Conservation (phyloP, 176 grass and related monocot genomes). For the Carex pumila region DNA sequence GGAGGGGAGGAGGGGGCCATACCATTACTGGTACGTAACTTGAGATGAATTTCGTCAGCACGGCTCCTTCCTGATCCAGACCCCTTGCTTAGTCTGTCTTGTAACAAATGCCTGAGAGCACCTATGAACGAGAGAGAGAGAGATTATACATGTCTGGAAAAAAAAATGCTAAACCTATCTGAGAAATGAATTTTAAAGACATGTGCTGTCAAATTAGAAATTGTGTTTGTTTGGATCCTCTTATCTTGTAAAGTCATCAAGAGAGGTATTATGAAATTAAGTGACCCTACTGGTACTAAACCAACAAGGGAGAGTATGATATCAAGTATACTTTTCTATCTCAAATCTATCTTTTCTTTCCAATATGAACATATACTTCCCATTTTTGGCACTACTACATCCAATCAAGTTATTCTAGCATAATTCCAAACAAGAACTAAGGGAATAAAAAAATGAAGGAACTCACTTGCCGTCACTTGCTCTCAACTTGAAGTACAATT, state of each 20-base stretch:
- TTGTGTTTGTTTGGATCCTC: not conserved
- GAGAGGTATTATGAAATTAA: not conserved
- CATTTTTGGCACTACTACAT: not conserved
- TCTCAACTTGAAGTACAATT: constrained; percentile 86
- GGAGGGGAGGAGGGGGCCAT: not conserved
- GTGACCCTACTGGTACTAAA: not conserved
- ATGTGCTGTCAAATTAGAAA: not conserved
- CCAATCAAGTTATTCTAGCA: not conserved
- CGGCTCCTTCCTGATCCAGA: constrained; percentile 52
- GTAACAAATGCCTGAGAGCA: constrained; percentile 86
- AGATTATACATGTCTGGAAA: not conserved
- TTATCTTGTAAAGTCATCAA: not conserved
- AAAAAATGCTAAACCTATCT: not conserved
- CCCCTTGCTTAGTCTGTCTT: constrained; percentile 84
- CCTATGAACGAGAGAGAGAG: constrained; percentile 32
- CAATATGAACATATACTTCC: not conserved
- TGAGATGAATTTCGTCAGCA: constrained; percentile 53
- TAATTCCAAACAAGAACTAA: not conserved
- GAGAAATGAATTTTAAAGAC: not conserved
- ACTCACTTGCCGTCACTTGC: constrained; percentile 95
- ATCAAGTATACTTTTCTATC: not conserved
- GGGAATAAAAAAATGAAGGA: not conserved
- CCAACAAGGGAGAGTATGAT: not conserved
- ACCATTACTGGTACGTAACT: constrained; percentile 83
- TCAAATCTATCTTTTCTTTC: not conserved